These are phyloP conservation scores for Trichoderma erinaceum DNA, from an alignment of 495 filamentous ascomycete species.

Conservation along the genomic window DNA sequence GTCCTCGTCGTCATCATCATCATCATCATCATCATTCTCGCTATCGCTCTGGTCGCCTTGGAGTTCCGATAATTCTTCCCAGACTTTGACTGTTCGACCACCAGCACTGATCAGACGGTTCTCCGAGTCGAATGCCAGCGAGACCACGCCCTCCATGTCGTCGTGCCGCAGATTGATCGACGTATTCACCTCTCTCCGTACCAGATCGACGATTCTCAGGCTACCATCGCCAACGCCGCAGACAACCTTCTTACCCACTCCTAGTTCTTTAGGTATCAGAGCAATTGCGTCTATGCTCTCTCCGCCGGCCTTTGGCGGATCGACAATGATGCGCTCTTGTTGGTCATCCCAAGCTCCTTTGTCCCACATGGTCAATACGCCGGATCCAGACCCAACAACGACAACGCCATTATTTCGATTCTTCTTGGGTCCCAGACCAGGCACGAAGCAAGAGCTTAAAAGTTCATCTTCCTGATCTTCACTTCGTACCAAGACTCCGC, in stretches of 20 bases:
- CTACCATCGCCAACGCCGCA: slow-evolving; percentile 72
- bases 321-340: slow-evolving; percentile 75
- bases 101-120: slow-evolving; percentile 84
- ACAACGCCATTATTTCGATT: slow-evolving; percentile 67
- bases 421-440: slow-evolving; percentile 51
- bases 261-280: slow-evolving; percentile 57
- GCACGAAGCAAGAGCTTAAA: slow-evolving; percentile 68
- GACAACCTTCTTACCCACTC: slow-evolving; percentile 61
- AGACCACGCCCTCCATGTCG: slow-evolving; percentile 74
- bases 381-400: slow-evolving; percentile 69
- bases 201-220: slow-evolving; percentile 40
- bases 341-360: slow-evolving; percentile 91
- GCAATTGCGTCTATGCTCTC: slow-evolving; percentile 70
- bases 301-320: slow-evolving; percentile 48
- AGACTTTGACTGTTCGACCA: slow-evolving; percentile 77
- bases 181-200: slow-evolving; percentile 33
- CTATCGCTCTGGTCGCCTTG: slow-evolving; percentile 36
- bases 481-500: slow-evolving; percentile 73
- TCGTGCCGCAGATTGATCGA: slow-evolving; percentile 61
- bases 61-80: slow-evolving; percentile 53
- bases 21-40: slow-evolving; percentile 37
- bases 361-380: slow-evolving; percentile 88
- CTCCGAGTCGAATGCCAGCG: slow-evolving; percentile 72
- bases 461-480: slow-evolving; percentile 94
- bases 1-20: slow-evolving; percentile 39